Conservation (phyloP, 805 yeast species). For the Monosporozyma aerobia region DNA sequence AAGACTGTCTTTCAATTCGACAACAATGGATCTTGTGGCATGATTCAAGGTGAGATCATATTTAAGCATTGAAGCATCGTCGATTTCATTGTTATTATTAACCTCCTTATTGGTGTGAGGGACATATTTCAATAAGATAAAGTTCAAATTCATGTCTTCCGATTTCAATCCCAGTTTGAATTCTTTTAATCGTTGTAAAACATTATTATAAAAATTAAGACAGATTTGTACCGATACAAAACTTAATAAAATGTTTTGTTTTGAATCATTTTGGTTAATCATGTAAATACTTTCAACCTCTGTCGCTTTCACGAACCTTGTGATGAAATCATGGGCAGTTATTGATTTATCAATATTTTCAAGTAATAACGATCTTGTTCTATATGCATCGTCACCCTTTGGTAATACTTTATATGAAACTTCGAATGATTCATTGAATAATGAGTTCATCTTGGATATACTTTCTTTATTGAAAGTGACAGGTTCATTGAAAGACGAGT, state of each 20-base stretch:
- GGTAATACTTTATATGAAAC: constrained; percentile 22
- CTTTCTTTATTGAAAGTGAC: background rate
- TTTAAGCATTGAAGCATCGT: constrained; percentile 3
- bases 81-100: background rate
- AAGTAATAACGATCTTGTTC: constrained; percentile 26
- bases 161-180: constrained; percentile 33
- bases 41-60: constrained; percentile 9
- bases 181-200: constrained; percentile 30
- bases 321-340: constrained; percentile 16
- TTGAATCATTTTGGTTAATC: constrained; percentile 27
- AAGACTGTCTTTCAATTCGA: constrained; percentile 13
- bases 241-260: constrained; percentile 20
- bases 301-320: constrained; percentile 44
- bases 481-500: background rate
- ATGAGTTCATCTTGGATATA: constrained; percentile 1
- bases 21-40: constrained; percentile 23
- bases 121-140: constrained; percentile 25
- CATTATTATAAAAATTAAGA: constrained; percentile 31
- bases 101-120: constrained; percentile 21
- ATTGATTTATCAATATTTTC: constrained; percentile 19
- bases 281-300: constrained; percentile 53
- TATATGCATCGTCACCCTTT: constrained; percentile 26
- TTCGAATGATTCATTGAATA: constrained; percentile 13
- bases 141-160: constrained; percentile 30
- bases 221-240: constrained; percentile 30